These are phyloP conservation scores for Eucalyptus viminalis DNA, from an alignment of 345 rosid species.

Conservation along the genomic window DNA sequence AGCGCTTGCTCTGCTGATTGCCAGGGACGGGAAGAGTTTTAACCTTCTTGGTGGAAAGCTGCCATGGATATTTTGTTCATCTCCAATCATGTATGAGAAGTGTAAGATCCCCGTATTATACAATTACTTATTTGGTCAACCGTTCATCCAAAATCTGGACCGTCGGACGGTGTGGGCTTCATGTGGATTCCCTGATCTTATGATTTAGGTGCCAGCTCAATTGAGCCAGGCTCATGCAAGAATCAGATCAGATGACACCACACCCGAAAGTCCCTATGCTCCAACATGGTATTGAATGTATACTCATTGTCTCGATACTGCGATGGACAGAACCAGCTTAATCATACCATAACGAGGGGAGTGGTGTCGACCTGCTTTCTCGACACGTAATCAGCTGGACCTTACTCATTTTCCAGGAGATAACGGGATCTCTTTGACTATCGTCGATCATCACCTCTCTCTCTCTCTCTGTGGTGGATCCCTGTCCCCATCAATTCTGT, in stretches of 20 bases:
- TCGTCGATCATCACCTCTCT: not conserved
- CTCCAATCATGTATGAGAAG: not conserved
- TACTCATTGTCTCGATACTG: not conserved
- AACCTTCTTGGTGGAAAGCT: not conserved
- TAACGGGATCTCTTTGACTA: not conserved
- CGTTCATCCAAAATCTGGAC: not conserved
- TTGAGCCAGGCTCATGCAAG: not conserved
- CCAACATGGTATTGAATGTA: not conserved
- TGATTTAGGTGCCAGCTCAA: not conserved
- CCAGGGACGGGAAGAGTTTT: not conserved
- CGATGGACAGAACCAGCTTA: not conserved
- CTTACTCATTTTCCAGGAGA: not conserved
- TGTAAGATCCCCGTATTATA: not conserved
- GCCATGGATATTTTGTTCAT: not conserved
- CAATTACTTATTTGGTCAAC: not conserved
- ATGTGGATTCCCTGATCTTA: not conserved
- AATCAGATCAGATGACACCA: not conserved
- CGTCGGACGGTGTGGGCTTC: not conserved
- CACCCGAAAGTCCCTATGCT: not conserved
- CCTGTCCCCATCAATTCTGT: not conserved
- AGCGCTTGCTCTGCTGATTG: not conserved
- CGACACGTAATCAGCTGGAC: not conserved
- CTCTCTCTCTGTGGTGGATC: not conserved
- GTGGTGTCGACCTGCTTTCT: not conserved
- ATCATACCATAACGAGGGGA: not conserved